phyloP scores from a whole-genome alignment of 306 rosid species.

The Fragaria iinumae region DNA sequence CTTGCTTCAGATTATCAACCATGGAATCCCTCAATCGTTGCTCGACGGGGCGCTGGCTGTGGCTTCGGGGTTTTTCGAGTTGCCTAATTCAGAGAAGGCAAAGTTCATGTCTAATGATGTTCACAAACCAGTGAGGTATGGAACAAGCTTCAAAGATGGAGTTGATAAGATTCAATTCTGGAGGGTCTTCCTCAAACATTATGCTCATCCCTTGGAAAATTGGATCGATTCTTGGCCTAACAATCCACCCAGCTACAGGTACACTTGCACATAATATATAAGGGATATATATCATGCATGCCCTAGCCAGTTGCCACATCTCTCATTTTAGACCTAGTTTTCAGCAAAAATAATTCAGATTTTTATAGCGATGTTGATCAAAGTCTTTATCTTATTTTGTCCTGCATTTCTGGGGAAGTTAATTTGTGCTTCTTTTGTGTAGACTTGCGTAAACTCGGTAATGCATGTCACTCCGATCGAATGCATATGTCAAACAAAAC shows the following conservation, averaged over 20 bases:
- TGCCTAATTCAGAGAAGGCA: conserved; percentile 41
- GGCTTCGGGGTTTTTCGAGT: conserved; percentile 39
- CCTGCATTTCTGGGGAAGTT: background rate
- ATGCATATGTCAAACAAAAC: too few species aligned
- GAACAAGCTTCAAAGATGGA: conserved; percentile 49
- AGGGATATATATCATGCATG: background rate
- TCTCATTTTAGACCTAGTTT: background rate
- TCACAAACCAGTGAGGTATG: conserved; percentile 46
- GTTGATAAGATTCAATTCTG: conserved; percentile 42
- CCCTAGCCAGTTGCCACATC: background rate
- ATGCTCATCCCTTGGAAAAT: conserved; percentile 48
- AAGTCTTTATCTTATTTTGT: background rate
- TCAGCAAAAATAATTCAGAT: background rate
- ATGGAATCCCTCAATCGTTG: conserved; percentile 44
- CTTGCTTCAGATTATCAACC: conserved; percentile 39
- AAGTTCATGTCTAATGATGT: conserved; percentile 47
- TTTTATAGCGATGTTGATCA: background rate
- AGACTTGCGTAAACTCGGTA: background rate
- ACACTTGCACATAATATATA: background rate
- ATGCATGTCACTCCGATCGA: background rate
- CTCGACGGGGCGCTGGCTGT: conserved; percentile 34
- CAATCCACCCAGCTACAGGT: conserved; percentile 51
- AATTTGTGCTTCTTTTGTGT: background rate
- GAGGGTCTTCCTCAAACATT: conserved; percentile 60
- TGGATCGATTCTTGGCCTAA: conserved; percentile 53